Conservation (phyloP, 805 yeast species). For the Yueomyces sinensis region DNA sequence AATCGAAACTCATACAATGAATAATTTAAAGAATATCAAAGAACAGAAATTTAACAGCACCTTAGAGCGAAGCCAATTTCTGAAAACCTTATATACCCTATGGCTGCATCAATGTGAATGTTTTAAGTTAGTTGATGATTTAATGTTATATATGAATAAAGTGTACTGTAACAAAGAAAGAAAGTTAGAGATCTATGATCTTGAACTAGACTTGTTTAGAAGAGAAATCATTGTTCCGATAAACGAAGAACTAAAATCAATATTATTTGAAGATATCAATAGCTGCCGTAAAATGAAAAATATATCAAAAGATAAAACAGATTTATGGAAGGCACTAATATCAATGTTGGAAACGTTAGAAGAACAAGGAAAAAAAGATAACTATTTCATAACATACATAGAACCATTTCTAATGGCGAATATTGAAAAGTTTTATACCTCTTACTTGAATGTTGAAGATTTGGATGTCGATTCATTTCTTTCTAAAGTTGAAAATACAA, state of each 20-base stretch:
- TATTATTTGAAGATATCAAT: constrained; percentile 23
- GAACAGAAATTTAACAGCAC: constrained; percentile 2
- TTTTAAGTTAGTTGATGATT: constrained; percentile 72
- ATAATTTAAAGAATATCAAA: constrained; percentile 5
- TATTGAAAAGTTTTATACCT: constrained; percentile 42
- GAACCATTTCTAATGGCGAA: constrained; percentile 49
- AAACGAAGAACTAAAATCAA: constrained; percentile 36
- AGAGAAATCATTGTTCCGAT: constrained; percentile 42
- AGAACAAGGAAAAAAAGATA: constrained; percentile 38
- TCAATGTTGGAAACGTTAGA: constrained; percentile 63
- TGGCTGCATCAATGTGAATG: constrained; percentile 67
- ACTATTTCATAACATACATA: constrained; percentile 47
- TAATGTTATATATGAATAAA: constrained; percentile 74
- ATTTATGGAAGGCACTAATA: constrained; percentile 46
- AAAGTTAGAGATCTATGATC: constrained; percentile 53
- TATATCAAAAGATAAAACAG: constrained; percentile 37
- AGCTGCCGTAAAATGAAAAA: constrained; percentile 38
- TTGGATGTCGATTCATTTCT: constrained; percentile 44
- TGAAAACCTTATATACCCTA: constrained; percentile 23
- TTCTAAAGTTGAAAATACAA: constrained; percentile 35
- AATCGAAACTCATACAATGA: constrained; percentile 4
- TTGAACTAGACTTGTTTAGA: constrained; percentile 57
- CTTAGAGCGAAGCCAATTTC: constrained; percentile 22
- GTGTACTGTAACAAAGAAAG: constrained; percentile 66
- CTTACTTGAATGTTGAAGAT: constrained; percentile 30